phyloP scores from a whole-genome alignment of 495 filamentous ascomycete genomes.

The Xylaria acuta region DNA sequence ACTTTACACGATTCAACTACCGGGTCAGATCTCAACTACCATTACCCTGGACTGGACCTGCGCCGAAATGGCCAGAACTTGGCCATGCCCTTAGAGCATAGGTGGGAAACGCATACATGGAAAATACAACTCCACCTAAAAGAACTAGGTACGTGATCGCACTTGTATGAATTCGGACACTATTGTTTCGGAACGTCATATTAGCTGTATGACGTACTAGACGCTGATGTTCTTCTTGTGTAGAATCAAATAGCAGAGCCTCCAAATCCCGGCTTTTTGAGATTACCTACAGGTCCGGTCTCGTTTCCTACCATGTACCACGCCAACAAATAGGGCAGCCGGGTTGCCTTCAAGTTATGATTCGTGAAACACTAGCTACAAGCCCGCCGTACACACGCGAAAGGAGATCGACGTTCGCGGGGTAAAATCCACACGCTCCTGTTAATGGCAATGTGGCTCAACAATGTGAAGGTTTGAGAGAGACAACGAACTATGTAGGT shows the following conservation, averaged over 20 bases:
- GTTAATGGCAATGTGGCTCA: background rate
- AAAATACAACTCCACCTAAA: constrained; percentile 2
- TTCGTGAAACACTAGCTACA: constrained; percentile 1
- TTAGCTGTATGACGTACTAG: background rate
- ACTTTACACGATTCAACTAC: background rate
- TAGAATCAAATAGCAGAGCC: constrained; percentile 3
- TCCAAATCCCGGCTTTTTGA: background rate
- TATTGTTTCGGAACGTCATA: background rate
- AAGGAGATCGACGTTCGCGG: constrained; percentile 3
- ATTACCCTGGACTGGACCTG: background rate
- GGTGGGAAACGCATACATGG: background rate
- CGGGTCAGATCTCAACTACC: too few species aligned
- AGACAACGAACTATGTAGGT: too few species aligned
- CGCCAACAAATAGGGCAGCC: background rate
- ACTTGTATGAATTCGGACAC: constrained; percentile 1
- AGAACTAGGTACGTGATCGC: background rate
- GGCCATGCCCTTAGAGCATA: background rate
- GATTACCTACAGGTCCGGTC: background rate
- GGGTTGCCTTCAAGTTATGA: background rate
- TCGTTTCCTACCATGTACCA: background rate
- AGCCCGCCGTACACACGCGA: background rate
- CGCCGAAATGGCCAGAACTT: background rate
- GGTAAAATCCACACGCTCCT: background rate
- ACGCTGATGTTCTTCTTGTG: background rate
- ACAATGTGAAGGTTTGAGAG: background rate